phyloP scores from a whole-genome alignment of 306 rosid genomes.

The Prosopis cineraria region DNA sequence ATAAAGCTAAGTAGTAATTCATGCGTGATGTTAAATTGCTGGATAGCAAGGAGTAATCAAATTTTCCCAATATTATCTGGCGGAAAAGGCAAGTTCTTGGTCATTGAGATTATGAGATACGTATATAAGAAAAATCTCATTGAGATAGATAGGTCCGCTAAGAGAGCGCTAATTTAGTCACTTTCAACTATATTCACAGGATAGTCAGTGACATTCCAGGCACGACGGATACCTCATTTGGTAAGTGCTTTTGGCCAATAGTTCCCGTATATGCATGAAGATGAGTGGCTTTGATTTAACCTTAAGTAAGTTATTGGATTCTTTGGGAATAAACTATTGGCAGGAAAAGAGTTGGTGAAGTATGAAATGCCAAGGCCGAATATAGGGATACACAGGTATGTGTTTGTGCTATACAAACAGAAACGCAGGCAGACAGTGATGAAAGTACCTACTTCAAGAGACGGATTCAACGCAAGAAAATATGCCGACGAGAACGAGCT shows the following conservation, averaged over 20 bases:
- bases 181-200: slow-evolving; percentile 49
- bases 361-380: slow-evolving; percentile 82
- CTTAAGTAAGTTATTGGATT: background rate
- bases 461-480: slow-evolving; percentile 53
- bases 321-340: background rate
- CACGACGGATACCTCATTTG: slow-evolving; percentile 80
- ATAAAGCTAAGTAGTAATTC: background rate
- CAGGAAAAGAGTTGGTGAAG: slow-evolving; percentile 71
- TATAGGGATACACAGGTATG: slow-evolving; percentile 93
- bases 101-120: no score
- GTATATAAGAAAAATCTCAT: no score
- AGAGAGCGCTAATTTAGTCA: slow-evolving; percentile 13
- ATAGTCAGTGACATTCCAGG: slow-evolving; percentile 92
- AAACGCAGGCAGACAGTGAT: slow-evolving; percentile 53
- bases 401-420: slow-evolving; percentile 79
- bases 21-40: background rate
- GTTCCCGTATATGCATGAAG: background rate
- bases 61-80: background rate
- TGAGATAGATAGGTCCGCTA: background rate
- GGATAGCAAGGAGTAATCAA: background rate
- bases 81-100: background rate
- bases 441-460: slow-evolving; percentile 56
- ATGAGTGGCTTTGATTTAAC: background rate
- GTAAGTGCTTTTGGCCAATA: slow-evolving; percentile 40
- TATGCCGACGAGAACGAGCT: slow-evolving; percentile 71